Percentiles rank a stretch among this genome's conserved stretches.
Conservation (phyloP, 192 early-diverging fungal genomes). For the Jimgerdemannia flammicorona region DNA sequence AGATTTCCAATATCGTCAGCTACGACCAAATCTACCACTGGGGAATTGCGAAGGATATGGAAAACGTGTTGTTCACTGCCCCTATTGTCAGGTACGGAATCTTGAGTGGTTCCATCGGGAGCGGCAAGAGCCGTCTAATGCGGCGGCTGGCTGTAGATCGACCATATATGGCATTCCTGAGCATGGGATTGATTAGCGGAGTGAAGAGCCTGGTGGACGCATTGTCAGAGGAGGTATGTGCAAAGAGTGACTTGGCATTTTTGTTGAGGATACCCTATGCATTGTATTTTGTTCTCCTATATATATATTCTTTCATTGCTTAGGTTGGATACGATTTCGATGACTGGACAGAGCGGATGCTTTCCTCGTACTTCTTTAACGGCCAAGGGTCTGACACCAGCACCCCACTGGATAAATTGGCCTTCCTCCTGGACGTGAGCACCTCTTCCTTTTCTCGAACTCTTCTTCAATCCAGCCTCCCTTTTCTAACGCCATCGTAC, state of each 20-base stretch:
- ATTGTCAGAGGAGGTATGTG: background rate
- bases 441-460: background rate
- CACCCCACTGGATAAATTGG: background rate
- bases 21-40: background rate
- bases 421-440: background rate
- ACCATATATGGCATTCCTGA: background rate
- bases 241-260: background rate
- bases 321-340: background rate
- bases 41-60: background rate
- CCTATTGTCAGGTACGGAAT: background rate
- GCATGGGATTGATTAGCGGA: background rate
- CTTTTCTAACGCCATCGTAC: background rate
- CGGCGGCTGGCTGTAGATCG: background rate
- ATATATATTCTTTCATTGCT: background rate
- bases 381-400: background rate
- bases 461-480: background rate
- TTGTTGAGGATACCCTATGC: background rate
- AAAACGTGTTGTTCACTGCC: background rate
- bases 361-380: background rate
- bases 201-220: background rate
- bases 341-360: background rate
- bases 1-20: background rate
- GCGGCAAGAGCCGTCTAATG: background rate
- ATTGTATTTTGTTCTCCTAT: background rate
- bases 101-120: background rate